Evolutionary conservation across 2,329 filamentous ascomycete genomes (phyloP).

Genomic region (Aspergillus pseudotamarii): DNA sequence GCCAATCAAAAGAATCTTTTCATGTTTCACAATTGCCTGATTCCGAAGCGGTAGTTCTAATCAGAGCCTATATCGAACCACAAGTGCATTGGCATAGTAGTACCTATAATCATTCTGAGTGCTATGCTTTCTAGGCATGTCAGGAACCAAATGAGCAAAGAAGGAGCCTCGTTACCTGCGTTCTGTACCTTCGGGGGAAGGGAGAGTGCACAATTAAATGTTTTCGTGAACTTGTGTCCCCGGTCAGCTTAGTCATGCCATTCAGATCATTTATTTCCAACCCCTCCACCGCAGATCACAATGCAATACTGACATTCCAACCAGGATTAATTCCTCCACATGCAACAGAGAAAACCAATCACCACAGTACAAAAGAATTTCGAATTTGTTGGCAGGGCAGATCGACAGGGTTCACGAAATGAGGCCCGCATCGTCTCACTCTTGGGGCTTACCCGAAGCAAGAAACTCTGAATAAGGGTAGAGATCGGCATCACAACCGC

Average conservation of each 20-base stretch:
- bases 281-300: constrained; percentile 4
- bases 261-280: background rate
- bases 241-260: constrained; percentile 1
- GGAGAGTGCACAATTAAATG: background rate
- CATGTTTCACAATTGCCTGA: background rate
- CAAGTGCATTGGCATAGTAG: background rate
- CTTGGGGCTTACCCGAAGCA: background rate
- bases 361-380: background rate
- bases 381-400: background rate
- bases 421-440: background rate
- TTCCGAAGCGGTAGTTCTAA: background rate
- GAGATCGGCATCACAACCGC: background rate
- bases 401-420: background rate
- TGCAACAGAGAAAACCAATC: background rate
- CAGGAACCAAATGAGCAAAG: background rate
- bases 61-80: background rate
- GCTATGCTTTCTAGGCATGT: background rate
- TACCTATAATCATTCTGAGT: background rate
- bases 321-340: background rate
- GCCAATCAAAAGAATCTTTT: background rate
- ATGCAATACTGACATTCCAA: background rate
- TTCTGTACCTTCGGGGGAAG: background rate
- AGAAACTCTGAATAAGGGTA: background rate
- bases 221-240: background rate
- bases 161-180: background rate